Evolutionary conservation across 768 basidiomycete species (phyloP).

Genomic region (Phaeotremella skinneri): DNA sequence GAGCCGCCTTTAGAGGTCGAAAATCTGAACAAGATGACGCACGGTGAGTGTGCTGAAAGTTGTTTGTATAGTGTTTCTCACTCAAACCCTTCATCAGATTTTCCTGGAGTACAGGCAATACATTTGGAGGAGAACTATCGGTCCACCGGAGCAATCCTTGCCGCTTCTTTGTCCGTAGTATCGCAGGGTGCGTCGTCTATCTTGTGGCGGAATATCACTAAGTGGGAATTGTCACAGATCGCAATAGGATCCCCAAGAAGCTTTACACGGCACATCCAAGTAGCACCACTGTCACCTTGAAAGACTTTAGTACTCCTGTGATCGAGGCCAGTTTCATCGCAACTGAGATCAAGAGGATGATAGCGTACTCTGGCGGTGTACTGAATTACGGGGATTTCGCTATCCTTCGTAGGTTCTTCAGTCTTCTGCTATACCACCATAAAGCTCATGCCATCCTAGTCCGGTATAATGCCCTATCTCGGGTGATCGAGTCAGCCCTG

Average conservation of each 20-base stretch:
- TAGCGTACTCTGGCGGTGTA: conserved; percentile 70
- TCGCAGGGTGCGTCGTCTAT: conserved; percentile 61
- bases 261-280: conserved; percentile 66
- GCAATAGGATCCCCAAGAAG: conserved; percentile 69
- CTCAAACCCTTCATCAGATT: conserved; percentile 58
- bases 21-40: conserved; percentile 70
- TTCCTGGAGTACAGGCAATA: conserved; percentile 64
- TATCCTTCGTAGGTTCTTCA: conserved; percentile 63
- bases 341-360: conserved; percentile 69
- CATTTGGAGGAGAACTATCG: conserved; percentile 84
- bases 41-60: conserved; percentile 58
- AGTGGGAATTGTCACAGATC: conserved; percentile 57
- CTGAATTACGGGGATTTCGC: conserved; percentile 74
- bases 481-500: conserved; percentile 69
- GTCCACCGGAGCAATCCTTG: conserved; percentile 72
- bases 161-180: conserved; percentile 72
- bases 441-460: conserved; percentile 55
- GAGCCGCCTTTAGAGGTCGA: conserved; percentile 56
- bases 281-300: conserved; percentile 64
- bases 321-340: conserved; percentile 73
- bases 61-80: conserved; percentile 5
- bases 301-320: conserved; percentile 54
- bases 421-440: not conserved
- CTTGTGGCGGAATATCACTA: not conserved
- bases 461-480: conserved; percentile 75